Base-by-base conservation (phyloP, 2,329 filamentous ascomycete genomes). In the Shiraia sp. region DNA sequence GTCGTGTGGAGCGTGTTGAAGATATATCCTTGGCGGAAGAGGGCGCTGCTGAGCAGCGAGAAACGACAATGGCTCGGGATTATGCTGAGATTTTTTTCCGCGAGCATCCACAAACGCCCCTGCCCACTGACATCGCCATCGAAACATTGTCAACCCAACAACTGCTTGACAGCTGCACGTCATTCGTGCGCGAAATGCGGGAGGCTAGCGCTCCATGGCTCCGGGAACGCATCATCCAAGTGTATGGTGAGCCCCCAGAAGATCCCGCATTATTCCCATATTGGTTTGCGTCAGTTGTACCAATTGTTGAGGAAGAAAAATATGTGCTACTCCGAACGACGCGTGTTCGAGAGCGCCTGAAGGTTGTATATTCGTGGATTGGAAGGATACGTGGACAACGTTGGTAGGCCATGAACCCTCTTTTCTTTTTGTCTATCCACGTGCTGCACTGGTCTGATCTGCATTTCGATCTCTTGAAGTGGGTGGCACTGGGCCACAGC, bases 221-320 rank as follows among this genome's bases (percentile, higher is more conserved):
- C 19, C 81, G 87, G 40, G 78, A 83, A 28, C 80, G 85, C 7
- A 84, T 91, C 24, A 73, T 91, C 22, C 73, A 81, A 23, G 83
- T 87, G 5, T 93, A 92, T 52, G 90, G 90, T 10, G 81, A 87
- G 43, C 86, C 85, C 14, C 90, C 90, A 0, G 75, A 80, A 12
- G 88, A 95, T 58, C 84, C 89, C 1, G 84, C 84, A 3, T 67
- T 82, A 1, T 93, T 96, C 53, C 88, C 90, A 0, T 96, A 90
- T 79, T 96, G 91, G 91, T 86, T 96, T 53, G 90, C 87, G 8
- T 88, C 83, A 59, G 83, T 93, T 14, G 70, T 95, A 10, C 90
- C 90, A 0, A 83, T 93, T 26, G 79, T 80, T 10, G 87, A 93
- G 17, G 74, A 82, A 19, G 86, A 93, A 57, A 95, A 92, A 64